These are phyloP conservation scores for Filobasidium floriforme DNA, from an alignment of 768 basidiomycete genomes.

Conservation along the genomic window DNA sequence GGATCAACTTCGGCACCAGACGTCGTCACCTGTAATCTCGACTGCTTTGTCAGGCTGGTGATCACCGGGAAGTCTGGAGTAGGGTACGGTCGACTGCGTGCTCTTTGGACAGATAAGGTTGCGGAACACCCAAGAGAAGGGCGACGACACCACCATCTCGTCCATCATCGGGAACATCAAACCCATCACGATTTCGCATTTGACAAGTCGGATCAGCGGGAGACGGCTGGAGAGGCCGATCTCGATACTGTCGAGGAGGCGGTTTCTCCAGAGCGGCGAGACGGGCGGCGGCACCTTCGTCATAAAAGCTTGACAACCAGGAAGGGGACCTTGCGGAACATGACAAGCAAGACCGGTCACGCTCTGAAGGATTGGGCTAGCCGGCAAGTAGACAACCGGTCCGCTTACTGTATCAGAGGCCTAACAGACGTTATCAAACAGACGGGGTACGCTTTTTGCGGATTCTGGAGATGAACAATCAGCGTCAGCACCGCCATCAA, in stretches of 20 bases:
- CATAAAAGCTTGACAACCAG: conserved; percentile 4
- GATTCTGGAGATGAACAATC: conserved; percentile 4
- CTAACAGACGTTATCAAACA: not conserved
- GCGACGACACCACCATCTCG: not conserved
- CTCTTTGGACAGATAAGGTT: conserved; percentile 15
- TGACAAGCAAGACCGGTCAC: conserved; percentile 21
- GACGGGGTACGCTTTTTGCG: not conserved
- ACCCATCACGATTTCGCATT: conserved; percentile 4
- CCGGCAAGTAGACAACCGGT: not conserved
- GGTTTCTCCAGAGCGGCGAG: not conserved
- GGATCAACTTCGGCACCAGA: conserved; percentile 6
- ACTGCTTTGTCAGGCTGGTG: conserved; percentile 13
- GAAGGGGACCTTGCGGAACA: conserved; percentile 7
- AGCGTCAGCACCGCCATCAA: not conserved
- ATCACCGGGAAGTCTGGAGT: conserved; percentile 14
- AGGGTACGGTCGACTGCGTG: conserved; percentile 13
- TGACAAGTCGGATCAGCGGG: not conserved
- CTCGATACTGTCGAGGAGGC: not conserved
- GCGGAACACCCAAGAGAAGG: conserved; percentile 3
- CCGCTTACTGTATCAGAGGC: not conserved
- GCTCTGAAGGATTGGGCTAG: conserved; percentile 21
- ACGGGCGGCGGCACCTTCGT: conserved; percentile 3
- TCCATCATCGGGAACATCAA: not conserved
- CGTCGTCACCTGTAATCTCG: conserved; percentile 11
- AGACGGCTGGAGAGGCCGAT: not conserved